Conservation (phyloP, 495 filamentous ascomycete species). For the Penicillium antarcticum region DNA sequence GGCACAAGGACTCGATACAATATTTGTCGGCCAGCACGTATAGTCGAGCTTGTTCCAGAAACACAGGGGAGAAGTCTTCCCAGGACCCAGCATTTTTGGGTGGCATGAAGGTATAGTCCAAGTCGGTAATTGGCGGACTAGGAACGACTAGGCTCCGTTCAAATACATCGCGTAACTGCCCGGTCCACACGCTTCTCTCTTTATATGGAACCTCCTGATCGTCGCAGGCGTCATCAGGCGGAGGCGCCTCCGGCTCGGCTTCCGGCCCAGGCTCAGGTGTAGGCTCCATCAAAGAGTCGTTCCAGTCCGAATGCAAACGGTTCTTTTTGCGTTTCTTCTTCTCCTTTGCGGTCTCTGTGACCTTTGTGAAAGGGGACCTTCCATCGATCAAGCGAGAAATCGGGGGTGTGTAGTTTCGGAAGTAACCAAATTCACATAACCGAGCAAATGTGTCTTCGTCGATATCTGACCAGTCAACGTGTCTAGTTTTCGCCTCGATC, state of each 20-base stretch:
- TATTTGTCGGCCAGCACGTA: conserved; percentile 40
- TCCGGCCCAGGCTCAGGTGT: not conserved
- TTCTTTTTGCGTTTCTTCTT: not conserved
- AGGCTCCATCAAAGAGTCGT: not conserved
- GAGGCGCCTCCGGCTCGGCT: not conserved
- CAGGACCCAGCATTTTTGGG: conserved; percentile 1
- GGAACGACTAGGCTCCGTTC: not conserved
- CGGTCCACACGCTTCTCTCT: conserved; percentile 13
- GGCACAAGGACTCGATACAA: conserved; percentile 27
- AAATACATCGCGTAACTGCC: conserved; percentile 10
- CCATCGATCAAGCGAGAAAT: not conserved
- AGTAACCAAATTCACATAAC: conserved; percentile 28
- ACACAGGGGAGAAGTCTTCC: conserved; percentile 35
- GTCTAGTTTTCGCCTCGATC: conserved; percentile 18
- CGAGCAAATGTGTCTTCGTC: conserved; percentile 23
- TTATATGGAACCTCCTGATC: conserved; percentile 2
- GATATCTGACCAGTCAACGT: conserved; percentile 21
- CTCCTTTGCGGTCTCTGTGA: not conserved
- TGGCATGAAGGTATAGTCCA: conserved; percentile 2
- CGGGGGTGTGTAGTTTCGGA: conserved; percentile 19
- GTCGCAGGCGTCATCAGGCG: not conserved
- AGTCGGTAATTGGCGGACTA: not conserved
- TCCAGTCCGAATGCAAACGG: not conserved
- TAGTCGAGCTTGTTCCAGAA: conserved; percentile 36
- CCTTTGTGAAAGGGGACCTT: not conserved